A percentile compares a stretch with the other conserved stretches of the same genome.
Evolutionary conservation across 768 basidiomycete species (phyloP).

Genomic region (Daedaleopsis sinensis): DNA sequence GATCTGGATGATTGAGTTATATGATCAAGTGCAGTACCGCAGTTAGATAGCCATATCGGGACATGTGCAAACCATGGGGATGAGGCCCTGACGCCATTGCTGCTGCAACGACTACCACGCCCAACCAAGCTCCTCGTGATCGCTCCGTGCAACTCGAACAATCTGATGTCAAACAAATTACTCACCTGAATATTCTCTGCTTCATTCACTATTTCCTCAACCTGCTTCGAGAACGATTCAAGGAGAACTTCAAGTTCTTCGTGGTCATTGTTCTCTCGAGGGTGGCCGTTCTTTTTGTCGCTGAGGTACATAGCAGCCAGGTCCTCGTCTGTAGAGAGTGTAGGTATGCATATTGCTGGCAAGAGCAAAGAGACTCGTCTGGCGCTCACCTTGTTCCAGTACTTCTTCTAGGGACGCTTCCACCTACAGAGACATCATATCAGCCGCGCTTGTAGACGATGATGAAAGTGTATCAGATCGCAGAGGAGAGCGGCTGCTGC

Average conservation of each 20-base stretch:
- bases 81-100: too few species aligned
- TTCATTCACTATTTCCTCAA: slow-evolving; percentile 95
- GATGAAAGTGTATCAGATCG: too few species aligned
- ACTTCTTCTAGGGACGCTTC: slow-evolving; percentile 92
- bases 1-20: too few species aligned
- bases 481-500: too few species aligned
- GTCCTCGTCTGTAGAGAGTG: slow-evolving; percentile 74
- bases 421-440: slow-evolving; percentile 53
- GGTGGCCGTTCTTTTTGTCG: slow-evolving; percentile 68
- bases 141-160: not conserved
- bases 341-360: not conserved
- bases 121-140: not conserved
- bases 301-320: slow-evolving; percentile 94
- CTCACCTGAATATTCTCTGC: slow-evolving; percentile 82
- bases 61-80: too few species aligned
- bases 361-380: not conserved
- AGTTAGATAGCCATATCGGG: too few species aligned
- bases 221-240: slow-evolving; percentile 96
- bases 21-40: too few species aligned
- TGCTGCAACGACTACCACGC: too few species aligned
- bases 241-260: slow-evolving; percentile 91
- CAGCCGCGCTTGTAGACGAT: too few species aligned
- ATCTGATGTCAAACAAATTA: not conserved
- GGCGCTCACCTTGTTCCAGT: slow-evolving; percentile 72
- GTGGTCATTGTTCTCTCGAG: slow-evolving; percentile 77